A percentile compares a stretch with the other conserved stretches of the same genome.
Conservation (phyloP, 208 protist species). For the Phytomonas sp. region DNA sequence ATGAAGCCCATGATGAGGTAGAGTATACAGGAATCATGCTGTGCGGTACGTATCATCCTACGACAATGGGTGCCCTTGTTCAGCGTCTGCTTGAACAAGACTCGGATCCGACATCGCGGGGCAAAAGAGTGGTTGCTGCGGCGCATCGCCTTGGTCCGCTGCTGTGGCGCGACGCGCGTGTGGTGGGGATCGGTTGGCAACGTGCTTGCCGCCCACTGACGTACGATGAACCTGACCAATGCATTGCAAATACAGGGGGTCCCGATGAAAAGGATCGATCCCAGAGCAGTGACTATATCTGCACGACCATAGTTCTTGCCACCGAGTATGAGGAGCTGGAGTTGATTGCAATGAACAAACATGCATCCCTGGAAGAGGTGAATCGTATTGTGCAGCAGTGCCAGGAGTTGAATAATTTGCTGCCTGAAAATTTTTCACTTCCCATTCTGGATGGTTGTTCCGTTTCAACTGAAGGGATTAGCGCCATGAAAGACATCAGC, state of each 20-base stretch:
- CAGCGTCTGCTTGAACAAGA: slow-evolving; percentile 9
- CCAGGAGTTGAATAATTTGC: not conserved
- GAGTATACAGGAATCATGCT: not conserved
- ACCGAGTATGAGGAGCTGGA: slow-evolving; percentile 73
- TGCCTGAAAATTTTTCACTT: not conserved
- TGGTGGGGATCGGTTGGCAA: slow-evolving; percentile 65
- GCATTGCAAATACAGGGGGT: not conserved
- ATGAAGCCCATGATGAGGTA: not conserved
- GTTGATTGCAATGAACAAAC: slow-evolving; percentile 27
- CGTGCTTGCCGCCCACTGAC: slow-evolving; percentile 11
- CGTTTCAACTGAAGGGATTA: not conserved
- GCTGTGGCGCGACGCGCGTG: slow-evolving; percentile 48
- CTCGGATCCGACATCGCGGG: slow-evolving; percentile 11
- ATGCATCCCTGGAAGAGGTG: slow-evolving; percentile 51
- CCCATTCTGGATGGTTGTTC: not conserved
- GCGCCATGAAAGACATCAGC: not conserved
- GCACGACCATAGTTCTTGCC: slow-evolving; percentile 58
- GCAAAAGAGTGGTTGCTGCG: slow-evolving; percentile 11
- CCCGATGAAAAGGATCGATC: not conserved
- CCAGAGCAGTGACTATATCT: slow-evolving; percentile 13
- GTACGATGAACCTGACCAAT: slow-evolving; percentile 9
- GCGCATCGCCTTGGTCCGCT: slow-evolving; percentile 47
- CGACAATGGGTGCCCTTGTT: slow-evolving; percentile 11
- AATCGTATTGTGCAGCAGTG: slow-evolving; percentile 37
- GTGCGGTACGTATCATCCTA: slow-evolving; percentile 9